Evolutionary conservation across 2,329 filamentous ascomycete genomes (phyloP).

Genomic region (Epichloe baconii): DNA sequence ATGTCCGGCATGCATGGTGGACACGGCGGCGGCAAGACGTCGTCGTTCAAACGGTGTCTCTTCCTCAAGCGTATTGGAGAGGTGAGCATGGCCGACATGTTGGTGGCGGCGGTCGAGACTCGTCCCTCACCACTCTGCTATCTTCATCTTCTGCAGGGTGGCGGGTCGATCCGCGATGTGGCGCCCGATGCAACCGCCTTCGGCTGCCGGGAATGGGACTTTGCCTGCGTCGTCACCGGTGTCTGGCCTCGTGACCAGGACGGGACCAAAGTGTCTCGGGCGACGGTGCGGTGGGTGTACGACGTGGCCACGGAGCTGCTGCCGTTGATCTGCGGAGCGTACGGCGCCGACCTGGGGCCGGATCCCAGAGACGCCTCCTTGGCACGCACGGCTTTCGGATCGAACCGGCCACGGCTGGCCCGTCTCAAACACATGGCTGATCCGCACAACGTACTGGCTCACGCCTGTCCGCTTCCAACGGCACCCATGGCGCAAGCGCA

Average conservation of each 20-base stretch:
- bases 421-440: constrained; percentile 37
- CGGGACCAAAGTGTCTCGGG: constrained; percentile 24
- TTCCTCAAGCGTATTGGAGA: constrained; percentile 39
- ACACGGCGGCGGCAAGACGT: constrained; percentile 43
- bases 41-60: constrained; percentile 50
- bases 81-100: constrained; percentile 16
- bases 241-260: constrained; percentile 45
- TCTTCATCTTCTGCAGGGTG: constrained; percentile 48
- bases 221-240: constrained; percentile 50
- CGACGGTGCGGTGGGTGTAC: constrained; percentile 43
- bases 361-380: constrained; percentile 43
- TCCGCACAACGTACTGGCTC: constrained; percentile 36
- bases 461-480: constrained; percentile 40
- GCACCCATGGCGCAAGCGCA: constrained; percentile 18
- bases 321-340: constrained; percentile 36
- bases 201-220: constrained; percentile 50
- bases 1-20: constrained; percentile 46
- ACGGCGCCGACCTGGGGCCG: constrained; percentile 49
- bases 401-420: constrained; percentile 34
- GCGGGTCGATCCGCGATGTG: constrained; percentile 35
- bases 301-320: constrained; percentile 31
- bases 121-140: constrained; percentile 44
- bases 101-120: constrained; percentile 32
- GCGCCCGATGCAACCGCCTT: constrained; percentile 38
- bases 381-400: constrained; percentile 42